Base-by-base conservation (phyloP, 2,329 filamentous ascomycete species). In the Colletotrichum truncatum region DNA sequence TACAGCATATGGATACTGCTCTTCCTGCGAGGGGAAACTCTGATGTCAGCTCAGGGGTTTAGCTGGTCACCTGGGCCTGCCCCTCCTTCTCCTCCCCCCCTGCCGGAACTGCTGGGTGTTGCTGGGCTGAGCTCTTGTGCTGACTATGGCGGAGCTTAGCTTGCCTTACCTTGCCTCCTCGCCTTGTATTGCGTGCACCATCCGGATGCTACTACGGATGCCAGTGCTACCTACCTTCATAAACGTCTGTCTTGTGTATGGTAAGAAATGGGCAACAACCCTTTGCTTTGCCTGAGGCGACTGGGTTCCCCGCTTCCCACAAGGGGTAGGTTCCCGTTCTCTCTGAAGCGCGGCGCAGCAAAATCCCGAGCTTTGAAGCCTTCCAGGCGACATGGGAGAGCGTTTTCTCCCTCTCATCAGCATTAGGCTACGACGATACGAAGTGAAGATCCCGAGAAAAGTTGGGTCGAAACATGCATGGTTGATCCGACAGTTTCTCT, bases 271-370 rank as follows among this genome's bases (percentile, higher is more conserved):
- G n/a, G n/a, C n/a, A n/a, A n/a, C n/a, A n/a, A n/a, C n/a, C n/a
- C n/a, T n/a, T n/a, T n/a, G n/a, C n/a, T n/a, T n/a, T n/a, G n/a
- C n/a, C n/a, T n/a, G n/a, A n/a, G n/a, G 23, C 16, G 25, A 54
- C 56, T 43, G 41, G 56, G 56, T 62, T 62, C 62, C 62, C 62
- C 62, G 62, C 62, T 65, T 62, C 59, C 18, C 30, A 11, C 41
- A 41, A 57, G 54, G 41, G 41, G 39, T 30, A n/a, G n/a, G n/a
- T n/a, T n/a, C n/a, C n/a, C n/a, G n/a, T n/a, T n/a, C n/a, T n/a
- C n/a, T n/a, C 30, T 48, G 28, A 28, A 25, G 54, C 54, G 41
- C 28, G 54, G 54, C 54, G 54, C 54, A 57, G 54, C 54, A 48
- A 23, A 23, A 56, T n/a, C 28, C 36, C 28, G 39, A 49, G 46